Percentiles rank a stretch among this genome's conserved stretches.
These are phyloP conservation scores for Fusarium papillatum DNA, from an alignment of 2,329 filamentous ascomycete species.

Conservation along the genomic window DNA sequence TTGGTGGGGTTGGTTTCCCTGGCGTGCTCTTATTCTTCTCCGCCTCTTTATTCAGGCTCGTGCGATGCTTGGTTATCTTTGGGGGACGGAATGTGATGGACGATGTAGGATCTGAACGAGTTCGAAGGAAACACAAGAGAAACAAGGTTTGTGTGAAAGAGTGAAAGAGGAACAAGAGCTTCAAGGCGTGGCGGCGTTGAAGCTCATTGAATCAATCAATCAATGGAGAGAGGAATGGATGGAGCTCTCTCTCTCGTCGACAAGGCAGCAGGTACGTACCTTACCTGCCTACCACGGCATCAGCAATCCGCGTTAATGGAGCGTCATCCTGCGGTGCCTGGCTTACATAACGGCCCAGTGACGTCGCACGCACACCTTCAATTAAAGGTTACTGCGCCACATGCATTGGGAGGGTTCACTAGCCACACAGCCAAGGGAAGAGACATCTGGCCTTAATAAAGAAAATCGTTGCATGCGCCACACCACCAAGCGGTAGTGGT, in stretches of 20 bases:
- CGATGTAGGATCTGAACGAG: background rate
- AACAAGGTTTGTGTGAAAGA: background rate
- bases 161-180: slow-evolving; percentile 13
- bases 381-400: background rate
- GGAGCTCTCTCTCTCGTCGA: slow-evolving; percentile 2
- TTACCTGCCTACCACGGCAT: background rate
- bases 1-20: slow-evolving; percentile 26
- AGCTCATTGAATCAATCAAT: slow-evolving; percentile 37
- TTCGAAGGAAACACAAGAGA: background rate
- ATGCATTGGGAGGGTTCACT: background rate
- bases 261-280: slow-evolving; percentile 26
- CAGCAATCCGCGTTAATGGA: background rate
- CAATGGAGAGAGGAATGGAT: slow-evolving; percentile 17
- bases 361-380: slow-evolving; percentile 37
- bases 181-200: slow-evolving; percentile 25
- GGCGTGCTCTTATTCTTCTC: slow-evolving; percentile 7
- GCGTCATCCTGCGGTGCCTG: slow-evolving; percentile 48
- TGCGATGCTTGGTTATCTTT: background rate
- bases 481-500: slow-evolving; percentile 29
- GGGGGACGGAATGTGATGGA: background rate
- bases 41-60: background rate
- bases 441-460: slow-evolving; percentile 41
- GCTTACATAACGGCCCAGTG: slow-evolving; percentile 34
- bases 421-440: slow-evolving; percentile 26
- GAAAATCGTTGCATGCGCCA: slow-evolving; percentile 26